Percentiles rank a stretch among this genome's conserved stretches.
Evolutionary conservation across 2,329 filamentous ascomycete species (phyloP).

Genomic region (Cercospora sesami): DNA sequence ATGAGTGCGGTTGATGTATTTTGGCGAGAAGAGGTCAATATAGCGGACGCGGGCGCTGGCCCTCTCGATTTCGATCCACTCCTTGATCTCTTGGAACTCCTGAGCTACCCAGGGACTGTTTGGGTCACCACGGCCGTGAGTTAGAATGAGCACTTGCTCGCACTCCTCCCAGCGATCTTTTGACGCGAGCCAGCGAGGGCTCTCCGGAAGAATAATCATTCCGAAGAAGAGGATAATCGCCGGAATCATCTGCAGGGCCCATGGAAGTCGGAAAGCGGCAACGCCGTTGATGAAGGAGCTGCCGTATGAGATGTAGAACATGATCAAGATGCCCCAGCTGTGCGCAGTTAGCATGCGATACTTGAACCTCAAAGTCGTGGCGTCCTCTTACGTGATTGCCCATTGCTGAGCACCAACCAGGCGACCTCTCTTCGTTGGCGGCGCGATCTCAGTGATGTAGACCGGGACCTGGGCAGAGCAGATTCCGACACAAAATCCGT

Average conservation of each 20-base stretch:
- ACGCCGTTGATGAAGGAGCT: constrained; percentile 61
- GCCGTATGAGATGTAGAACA: constrained; percentile 58
- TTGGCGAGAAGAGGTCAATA: constrained; percentile 68
- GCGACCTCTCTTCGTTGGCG: constrained; percentile 59
- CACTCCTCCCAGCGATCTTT: constrained; percentile 65
- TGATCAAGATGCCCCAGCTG: constrained; percentile 54
- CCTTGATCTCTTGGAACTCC: constrained; percentile 67
- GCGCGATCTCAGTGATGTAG: constrained; percentile 67
- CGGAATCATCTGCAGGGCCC: constrained; percentile 51
- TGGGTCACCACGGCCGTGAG: constrained; percentile 56
- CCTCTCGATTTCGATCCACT: constrained; percentile 69
- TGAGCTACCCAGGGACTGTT: constrained; percentile 58
- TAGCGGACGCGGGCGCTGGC: constrained; percentile 68
- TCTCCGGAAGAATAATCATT: constrained; percentile 65
- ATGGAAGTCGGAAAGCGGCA: constrained; percentile 41
- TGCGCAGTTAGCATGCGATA: constrained; percentile 42
- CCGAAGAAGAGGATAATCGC: constrained; percentile 47
- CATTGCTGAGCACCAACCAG: constrained; percentile 73
- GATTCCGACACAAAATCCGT: constrained; percentile 73
- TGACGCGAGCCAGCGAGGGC: constrained; percentile 64
- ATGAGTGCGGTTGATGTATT: constrained; percentile 72
- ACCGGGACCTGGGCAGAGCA: constrained; percentile 68
- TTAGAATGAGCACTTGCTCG: constrained; percentile 60
- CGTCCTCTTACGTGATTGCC: constrained; percentile 62
- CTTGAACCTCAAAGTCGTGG: background rate